These are phyloP conservation scores for Thelonectria olida DNA, from an alignment of 2,329 filamentous ascomycete genomes.

Conservation along the genomic window DNA sequence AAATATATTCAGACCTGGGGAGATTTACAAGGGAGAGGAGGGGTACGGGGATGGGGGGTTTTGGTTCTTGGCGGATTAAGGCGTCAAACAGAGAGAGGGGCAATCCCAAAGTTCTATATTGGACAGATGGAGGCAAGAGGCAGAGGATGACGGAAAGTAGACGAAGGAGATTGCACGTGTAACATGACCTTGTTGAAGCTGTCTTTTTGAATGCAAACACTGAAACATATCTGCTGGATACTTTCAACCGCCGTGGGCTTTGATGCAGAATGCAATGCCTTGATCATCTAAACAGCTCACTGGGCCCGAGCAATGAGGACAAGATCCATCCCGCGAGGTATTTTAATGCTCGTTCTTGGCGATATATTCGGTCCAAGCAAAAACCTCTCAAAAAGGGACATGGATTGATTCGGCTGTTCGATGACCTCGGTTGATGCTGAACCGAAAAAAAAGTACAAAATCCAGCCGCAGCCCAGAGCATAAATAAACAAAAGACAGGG, in stretches of 20 bases:
- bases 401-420: not conserved
- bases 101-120: slow-evolving; percentile 17
- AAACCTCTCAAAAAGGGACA: slow-evolving; percentile 6
- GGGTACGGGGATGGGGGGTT: not conserved
- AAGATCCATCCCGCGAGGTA: too few relatives aligned
- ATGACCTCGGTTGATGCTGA: slow-evolving; percentile 12
- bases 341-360: not conserved
- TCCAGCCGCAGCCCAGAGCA: not conserved
- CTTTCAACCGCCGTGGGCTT: too few relatives aligned
- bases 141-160: slow-evolving; percentile 2
- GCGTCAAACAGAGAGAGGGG: slow-evolving; percentile 9
- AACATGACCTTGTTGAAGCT: slow-evolving; percentile 36
- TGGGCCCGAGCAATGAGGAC: not conserved
- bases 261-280: too few relatives aligned
- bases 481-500: not conserved
- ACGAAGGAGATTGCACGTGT: slow-evolving; percentile 38
- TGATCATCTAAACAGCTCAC: too few relatives aligned
- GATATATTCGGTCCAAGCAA: not conserved
- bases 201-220: slow-evolving; percentile 37
- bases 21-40: not conserved
- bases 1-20: slow-evolving; percentile 11
- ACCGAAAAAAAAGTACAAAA: not conserved
- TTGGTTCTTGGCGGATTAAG: slow-evolving; percentile 27
- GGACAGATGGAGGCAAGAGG: not conserved
- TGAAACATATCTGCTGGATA: not conserved